phyloP scores from a whole-genome alignment of 495 filamentous ascomycete genomes.

The Tuber calosporum region DNA sequence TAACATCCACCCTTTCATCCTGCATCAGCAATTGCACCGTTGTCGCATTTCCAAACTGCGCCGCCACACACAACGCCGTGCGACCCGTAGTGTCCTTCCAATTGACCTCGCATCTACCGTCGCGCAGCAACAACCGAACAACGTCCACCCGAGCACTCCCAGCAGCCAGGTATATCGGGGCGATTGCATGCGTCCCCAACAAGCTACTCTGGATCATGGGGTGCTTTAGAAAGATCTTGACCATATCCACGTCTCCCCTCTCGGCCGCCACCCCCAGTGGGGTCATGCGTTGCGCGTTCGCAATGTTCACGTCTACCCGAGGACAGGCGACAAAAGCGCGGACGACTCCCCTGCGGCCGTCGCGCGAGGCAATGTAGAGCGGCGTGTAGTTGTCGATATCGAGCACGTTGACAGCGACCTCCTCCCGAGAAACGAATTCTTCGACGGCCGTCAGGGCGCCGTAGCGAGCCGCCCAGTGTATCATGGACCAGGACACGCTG shows the following conservation, averaged over 20 bases:
- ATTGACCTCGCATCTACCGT: not conserved
- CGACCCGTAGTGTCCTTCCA: conserved; percentile 14
- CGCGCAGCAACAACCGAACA: not conserved
- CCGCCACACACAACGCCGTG: conserved; percentile 21
- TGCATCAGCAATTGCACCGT: not conserved
- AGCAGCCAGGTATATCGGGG: not conserved
- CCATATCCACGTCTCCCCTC: not conserved
- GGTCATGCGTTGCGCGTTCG: not conserved
- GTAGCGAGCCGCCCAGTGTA: conserved; percentile 1
- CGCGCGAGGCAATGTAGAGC: not conserved
- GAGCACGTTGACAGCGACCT: not conserved
- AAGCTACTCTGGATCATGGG: not conserved
- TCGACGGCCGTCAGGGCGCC: not conserved
- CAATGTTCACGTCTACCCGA: not conserved
- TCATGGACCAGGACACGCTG: not conserved
- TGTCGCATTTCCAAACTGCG: conserved; percentile 36
- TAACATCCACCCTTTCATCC: not conserved
- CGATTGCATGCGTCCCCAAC: not conserved
- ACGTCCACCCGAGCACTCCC: not conserved
- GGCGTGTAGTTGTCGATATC: not conserved
- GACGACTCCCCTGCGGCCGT: not conserved
- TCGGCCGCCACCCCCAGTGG: not conserved
- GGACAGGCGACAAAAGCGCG: not conserved
- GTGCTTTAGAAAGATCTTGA: not conserved
- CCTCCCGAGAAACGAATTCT: not conserved